A percentile compares a stretch with the other conserved stretches of the same genome.
Evolutionary conservation across 78 protist species (phyloP).

Genomic region (Thecamonas trahens): DNA sequence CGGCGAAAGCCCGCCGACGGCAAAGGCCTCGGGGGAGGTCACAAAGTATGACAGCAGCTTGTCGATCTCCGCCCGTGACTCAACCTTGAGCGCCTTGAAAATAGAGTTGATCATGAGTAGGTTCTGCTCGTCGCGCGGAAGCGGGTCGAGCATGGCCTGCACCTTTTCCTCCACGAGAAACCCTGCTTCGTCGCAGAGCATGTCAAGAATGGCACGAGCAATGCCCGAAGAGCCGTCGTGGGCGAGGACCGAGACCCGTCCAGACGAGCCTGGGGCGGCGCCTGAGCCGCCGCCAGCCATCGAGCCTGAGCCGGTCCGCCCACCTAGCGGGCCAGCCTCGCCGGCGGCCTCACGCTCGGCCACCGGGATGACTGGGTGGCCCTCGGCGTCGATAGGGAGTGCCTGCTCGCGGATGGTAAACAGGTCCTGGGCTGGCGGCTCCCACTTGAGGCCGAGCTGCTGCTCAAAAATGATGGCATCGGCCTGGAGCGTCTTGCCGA

Average conservation of each 20-base stretch:
- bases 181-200: conserved; percentile 34
- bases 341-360: not conserved
- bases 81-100: conserved; percentile 40
- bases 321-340: not conserved
- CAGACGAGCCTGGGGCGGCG: not conserved
- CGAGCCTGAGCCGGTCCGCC: not conserved
- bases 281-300: not conserved
- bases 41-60: conserved; percentile 28
- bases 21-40: not conserved
- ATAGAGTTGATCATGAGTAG: conserved; percentile 27
- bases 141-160: not conserved
- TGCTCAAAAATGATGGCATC: conserved; percentile 59
- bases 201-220: conserved; percentile 10
- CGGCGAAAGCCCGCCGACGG: not conserved
- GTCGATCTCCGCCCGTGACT: conserved; percentile 21
- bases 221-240: not conserved
- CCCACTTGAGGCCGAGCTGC: conserved; percentile 55
- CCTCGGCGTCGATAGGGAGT: not conserved
- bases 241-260: too few relatives aligned
- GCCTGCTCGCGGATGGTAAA: not conserved
- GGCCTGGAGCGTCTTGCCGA: conserved; percentile 30
- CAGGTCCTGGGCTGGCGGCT: conserved; percentile 35
- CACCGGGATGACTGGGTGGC: not conserved
- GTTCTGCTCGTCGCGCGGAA: conserved; percentile 17
- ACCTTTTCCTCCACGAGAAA: conserved; percentile 20